A percentile compares a stretch with the other conserved stretches of the same genome.
These are phyloP conservation scores for Vigna mungo DNA, from an alignment of 306 rosid genomes.

Conservation along the genomic window DNA sequence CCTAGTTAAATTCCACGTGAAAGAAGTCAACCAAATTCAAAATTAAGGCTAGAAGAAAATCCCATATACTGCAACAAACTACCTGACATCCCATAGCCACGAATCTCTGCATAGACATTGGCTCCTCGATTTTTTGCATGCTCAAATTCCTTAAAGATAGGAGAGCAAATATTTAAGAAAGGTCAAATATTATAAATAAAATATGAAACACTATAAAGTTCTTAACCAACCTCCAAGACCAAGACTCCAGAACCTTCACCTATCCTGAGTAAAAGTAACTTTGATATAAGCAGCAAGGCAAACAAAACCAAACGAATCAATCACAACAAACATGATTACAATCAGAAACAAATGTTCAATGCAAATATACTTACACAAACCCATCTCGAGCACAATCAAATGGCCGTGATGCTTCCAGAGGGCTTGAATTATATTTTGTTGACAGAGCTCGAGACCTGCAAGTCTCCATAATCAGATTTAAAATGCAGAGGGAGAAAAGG, in stretches of 20 bases:
- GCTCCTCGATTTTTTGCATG: slow-evolving; percentile 89
- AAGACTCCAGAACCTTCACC: slow-evolving; percentile 93
- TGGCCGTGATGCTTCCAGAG: slow-evolving; percentile 88
- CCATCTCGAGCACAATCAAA: slow-evolving; percentile 92
- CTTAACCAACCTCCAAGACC: slow-evolving; percentile 84
- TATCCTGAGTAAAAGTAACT: slow-evolving; percentile 63
- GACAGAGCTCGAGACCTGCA: slow-evolving; percentile 83
- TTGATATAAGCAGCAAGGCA: slow-evolving; percentile 43
- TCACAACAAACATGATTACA: slow-evolving; percentile 27
- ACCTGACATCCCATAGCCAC: slow-evolving; percentile 99
- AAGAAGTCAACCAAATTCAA: slow-evolving; percentile 39
- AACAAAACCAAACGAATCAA: slow-evolving; percentile 32
- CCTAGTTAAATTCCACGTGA: slow-evolving; percentile 55
- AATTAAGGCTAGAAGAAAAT: slow-evolving; percentile 28
- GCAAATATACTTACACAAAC: slow-evolving; percentile 73
- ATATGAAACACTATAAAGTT: slow-evolving; percentile 17
- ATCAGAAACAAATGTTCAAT: slow-evolving; percentile 28
- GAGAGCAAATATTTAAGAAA: slow-evolving; percentile 33
- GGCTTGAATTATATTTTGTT: slow-evolving; percentile 80
- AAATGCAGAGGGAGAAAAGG: slow-evolving; percentile 5
- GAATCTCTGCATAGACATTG: slow-evolving; percentile 87
- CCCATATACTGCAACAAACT: slow-evolving; percentile 36
- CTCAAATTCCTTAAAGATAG: slow-evolving; percentile 75
- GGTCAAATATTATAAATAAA: slow-evolving; percentile 30
- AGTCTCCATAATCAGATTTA: slow-evolving; percentile 29